Percentiles rank a stretch among this genome's conserved stretches.
Conservation (phyloP, 106 monocot species). For the Apostasia shenzhenica region DNA sequence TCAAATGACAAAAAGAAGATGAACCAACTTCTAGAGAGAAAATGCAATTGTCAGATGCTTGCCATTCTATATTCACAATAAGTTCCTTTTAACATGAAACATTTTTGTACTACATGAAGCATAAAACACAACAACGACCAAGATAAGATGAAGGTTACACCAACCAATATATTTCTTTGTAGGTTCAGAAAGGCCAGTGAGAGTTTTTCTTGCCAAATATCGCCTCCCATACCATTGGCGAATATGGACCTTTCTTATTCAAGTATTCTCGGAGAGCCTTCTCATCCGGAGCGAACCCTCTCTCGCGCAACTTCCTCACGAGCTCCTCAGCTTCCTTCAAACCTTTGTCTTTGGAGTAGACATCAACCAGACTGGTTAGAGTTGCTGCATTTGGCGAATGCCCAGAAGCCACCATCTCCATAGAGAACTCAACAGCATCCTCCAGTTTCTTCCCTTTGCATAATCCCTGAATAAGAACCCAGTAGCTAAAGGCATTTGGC, state of each 20-base stretch:
- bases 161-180: background rate
- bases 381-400: constrained; percentile 58
- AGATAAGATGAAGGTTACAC: no score
- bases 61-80: no score
- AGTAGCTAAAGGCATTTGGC: constrained; percentile 84
- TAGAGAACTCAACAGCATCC: constrained; percentile 57
- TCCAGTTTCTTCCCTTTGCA: constrained; percentile 54
- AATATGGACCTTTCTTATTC: constrained; percentile 88
- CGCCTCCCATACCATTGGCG: constrained; percentile 65
- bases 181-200: constrained; percentile 15
- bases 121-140: no score
- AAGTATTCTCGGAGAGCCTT: constrained; percentile 79
- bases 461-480: constrained; percentile 60
- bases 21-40: no score
- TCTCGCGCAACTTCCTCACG: constrained; percentile 58
- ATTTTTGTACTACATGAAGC: no score
- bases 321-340: constrained; percentile 50
- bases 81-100: background rate
- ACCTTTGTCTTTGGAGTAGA: constrained; percentile 60
- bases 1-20: no score
- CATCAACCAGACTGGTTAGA: constrained; percentile 48
- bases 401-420: constrained; percentile 79
- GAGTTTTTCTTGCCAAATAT: constrained; percentile 69
- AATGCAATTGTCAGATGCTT: no score
- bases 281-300: constrained; percentile 68